Percentiles rank a stretch among this genome's conserved stretches.
Conservation (phyloP, 306 rosid species). For the Sechiopsis laciniata region DNA sequence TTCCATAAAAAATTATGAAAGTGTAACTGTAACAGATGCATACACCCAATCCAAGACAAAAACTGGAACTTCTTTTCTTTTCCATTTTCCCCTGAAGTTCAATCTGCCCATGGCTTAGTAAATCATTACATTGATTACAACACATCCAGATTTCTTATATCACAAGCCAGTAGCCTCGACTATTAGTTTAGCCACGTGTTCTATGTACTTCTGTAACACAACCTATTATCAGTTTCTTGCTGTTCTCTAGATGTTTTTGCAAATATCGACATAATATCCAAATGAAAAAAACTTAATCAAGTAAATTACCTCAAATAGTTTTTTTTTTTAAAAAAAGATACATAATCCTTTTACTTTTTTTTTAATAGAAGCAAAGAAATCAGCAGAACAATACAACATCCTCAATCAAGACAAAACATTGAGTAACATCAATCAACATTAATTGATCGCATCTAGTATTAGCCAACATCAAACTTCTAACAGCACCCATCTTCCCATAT, state of each 20-base stretch:
- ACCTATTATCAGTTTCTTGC: neutral
- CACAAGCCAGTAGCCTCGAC: slow-evolving; percentile 5
- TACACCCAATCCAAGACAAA: slow-evolving; percentile 2
- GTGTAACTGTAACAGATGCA: too few relatives aligned
- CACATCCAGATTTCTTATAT: neutral
- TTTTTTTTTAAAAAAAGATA: neutral
- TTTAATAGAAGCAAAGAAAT: neutral
- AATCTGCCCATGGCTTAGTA: neutral
- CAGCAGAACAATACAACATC: neutral
- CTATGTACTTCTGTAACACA: neutral
- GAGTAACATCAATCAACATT: neutral
- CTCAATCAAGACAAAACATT: neutral
- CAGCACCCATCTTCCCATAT: neutral
- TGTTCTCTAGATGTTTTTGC: neutral
- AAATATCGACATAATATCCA: neutral
- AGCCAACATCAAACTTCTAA: neutral
- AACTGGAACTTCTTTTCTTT: neutral
- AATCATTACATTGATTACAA: neutral
- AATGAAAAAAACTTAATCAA: neutral
- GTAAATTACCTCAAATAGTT: neutral
- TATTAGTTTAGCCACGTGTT: neutral
- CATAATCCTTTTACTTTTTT: neutral
- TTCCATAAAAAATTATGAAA: too few relatives aligned
- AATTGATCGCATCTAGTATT: too few relatives aligned
- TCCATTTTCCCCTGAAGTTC: neutral